Percentiles rank a stretch among this genome's conserved stretches.
Conservation (phyloP, 305 asterid genomes). For the Andrographis paniculata region DNA sequence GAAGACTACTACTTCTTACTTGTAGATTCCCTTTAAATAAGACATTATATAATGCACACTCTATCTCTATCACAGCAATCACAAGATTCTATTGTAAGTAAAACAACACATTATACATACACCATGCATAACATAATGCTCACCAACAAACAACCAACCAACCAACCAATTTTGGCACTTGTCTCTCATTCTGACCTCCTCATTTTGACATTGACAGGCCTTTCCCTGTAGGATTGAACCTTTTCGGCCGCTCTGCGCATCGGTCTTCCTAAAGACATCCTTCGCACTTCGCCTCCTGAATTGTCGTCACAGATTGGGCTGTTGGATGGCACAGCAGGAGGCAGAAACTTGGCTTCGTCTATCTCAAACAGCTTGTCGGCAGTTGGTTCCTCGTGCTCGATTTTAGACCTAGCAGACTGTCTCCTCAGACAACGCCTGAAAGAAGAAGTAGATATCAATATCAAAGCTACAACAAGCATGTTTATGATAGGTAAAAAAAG, state of each 20-base stretch:
- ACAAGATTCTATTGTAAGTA: not conserved
- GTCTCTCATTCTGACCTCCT: not conserved
- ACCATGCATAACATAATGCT: not conserved
- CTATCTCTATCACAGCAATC: too few species aligned
- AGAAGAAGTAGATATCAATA: too few species aligned
- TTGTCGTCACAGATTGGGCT: constrained; percentile 16
- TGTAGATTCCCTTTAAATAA: too few species aligned
- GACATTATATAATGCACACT: too few species aligned
- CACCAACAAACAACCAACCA: not conserved
- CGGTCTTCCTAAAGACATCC: not conserved
- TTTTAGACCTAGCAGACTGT: constrained; percentile 38
- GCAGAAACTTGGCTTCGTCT: constrained; percentile 28
- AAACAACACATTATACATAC: not conserved
- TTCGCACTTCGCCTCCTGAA: not conserved
- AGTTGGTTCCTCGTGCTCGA: constrained; percentile 29
- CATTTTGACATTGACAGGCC: constrained; percentile 3
- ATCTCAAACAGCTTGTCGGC: constrained; percentile 54
- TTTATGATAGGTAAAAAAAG: too few species aligned
- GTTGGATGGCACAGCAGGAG: constrained; percentile 11
- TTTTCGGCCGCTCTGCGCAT: not conserved
- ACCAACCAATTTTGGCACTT: not conserved
- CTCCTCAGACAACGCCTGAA: constrained; percentile 68
- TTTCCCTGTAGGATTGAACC: constrained; percentile 6
- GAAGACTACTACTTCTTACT: too few species aligned
- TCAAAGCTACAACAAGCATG: too few species aligned